These are phyloP conservation scores for Fraxinus baroniana DNA, from an alignment of 305 asterid genomes.

Conservation along the genomic window DNA sequence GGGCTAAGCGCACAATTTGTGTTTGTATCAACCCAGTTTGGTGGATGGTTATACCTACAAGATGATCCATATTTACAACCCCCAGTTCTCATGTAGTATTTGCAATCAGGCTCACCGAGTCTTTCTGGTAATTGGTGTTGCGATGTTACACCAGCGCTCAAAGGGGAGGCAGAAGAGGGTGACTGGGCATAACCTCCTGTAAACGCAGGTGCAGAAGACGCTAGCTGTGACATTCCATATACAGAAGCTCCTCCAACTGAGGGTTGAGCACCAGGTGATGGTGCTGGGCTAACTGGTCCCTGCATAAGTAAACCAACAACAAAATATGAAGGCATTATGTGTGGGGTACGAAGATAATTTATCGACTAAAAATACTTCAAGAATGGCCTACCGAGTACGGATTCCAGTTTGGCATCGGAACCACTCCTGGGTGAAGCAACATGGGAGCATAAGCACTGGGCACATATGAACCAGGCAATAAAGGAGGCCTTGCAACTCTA, in stretches of 20 bases:
- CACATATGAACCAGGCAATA: conserved; percentile 66
- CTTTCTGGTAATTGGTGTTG: conserved; percentile 70
- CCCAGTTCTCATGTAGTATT: conserved; percentile 82
- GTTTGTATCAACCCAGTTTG: conserved; percentile 49
- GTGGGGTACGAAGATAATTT: conserved; percentile 7
- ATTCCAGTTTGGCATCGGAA: conserved; percentile 76
- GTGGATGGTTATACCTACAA: conserved; percentile 85
- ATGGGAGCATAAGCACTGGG: conserved; percentile 77
- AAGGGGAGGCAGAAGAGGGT: conserved; percentile 46
- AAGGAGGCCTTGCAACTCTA: conserved; percentile 71
- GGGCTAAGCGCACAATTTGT: conserved; percentile 62
- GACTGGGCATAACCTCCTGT: conserved; percentile 51
- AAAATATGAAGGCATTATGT: conserved; percentile 8
- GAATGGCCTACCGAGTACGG: conserved; percentile 60
- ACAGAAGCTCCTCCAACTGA: conserved; percentile 54
- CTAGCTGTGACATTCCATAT: conserved; percentile 60
- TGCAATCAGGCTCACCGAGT: conserved; percentile 78
- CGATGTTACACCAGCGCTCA: conserved; percentile 29
- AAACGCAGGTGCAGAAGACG: conserved; percentile 57
- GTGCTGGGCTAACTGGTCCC: conserved; percentile 69
- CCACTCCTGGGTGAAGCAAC: conserved; percentile 73
- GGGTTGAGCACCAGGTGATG: conserved; percentile 65
- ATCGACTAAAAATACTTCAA: neutral
- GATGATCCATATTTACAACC: conserved; percentile 86
- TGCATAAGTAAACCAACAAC: conserved; percentile 36